phyloP scores from a whole-genome alignment of 306 rosid genomes.

The Medicago truncatula region DNA sequence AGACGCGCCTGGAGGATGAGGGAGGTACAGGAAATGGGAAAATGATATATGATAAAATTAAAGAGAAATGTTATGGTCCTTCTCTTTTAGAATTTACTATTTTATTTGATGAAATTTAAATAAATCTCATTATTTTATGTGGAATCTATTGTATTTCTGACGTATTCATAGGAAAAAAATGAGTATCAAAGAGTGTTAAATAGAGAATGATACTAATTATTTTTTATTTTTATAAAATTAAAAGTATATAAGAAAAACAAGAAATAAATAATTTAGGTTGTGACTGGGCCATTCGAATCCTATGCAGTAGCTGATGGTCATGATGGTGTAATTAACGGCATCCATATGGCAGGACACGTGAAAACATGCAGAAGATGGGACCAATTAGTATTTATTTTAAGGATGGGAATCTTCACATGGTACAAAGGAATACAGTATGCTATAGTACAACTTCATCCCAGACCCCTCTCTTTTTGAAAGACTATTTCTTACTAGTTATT shows the following conservation, averaged over 20 bases:
- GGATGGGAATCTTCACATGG: constrained; percentile 62
- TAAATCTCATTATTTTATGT: no score
- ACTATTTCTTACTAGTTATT: background rate
- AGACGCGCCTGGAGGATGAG: constrained; percentile 31
- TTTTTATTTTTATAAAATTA: no score
- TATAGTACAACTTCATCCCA: constrained; percentile 37
- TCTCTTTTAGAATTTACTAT: no score
- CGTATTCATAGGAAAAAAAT: no score
- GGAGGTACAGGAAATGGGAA: constrained; percentile 37
- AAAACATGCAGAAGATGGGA: constrained; percentile 90
- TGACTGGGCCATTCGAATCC: constrained; percentile 76
- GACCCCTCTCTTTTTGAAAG: background rate
- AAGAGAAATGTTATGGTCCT: no score
- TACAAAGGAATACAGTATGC: constrained; percentile 40
- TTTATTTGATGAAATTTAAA: no score
- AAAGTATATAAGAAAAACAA: no score
- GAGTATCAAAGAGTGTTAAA: no score
- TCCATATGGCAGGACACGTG: constrained; percentile 96
- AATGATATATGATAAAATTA: constrained; percentile 31
- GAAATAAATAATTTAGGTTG: constrained; percentile 34
- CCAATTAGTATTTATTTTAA: constrained; percentile 63
- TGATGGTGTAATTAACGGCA: constrained; percentile 96
- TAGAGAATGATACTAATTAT: no score
- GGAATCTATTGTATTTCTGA: no score
- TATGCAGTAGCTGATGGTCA: constrained; percentile 83